Base-by-base conservation (phyloP, 495 filamentous ascomycete genomes). In the Aspergillus hancockii region DNA sequence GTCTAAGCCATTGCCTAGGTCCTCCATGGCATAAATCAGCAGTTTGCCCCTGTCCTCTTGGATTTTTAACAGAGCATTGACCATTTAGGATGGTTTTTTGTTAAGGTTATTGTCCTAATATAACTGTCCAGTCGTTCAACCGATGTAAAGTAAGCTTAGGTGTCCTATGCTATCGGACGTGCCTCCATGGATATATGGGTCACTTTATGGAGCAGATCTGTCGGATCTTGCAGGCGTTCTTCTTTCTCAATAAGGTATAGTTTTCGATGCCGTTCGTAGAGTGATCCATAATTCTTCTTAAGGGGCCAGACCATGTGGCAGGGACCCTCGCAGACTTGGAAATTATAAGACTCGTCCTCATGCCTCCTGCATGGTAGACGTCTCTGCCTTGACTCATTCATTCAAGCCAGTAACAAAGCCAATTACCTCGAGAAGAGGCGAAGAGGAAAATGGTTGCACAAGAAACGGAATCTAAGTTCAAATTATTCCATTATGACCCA, bases 401-500 rank as follows among this genome's bases (percentile, higher is more conserved):
- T 8, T 21, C 12, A 21, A 14, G 34, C 41, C 4, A 22, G 13
- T 1, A 8, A 8, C 14, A 36, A 36, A 10, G 9, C n/a, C 13
- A 23, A 16, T 18, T 23, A 30, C 21, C 8, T 18, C 19, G 19
- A 16, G 25, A 23, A 32, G 49, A 34, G 1, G 18, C 10, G 9
- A 52, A 7, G 19, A 18, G 3, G 4, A 43, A 55, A 21, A 55
- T 55, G 54, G 12, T 38, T n/a, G n/a, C n/a, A n/a, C n/a, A n/a
- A 7, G 34, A 31, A 8, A 47, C 43, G 1, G 49, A 38, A 34
- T 50, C 46, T 12, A 22, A 18, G 0, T 58, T 58, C 13, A 16
- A 34, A 23, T 52, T 52, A 36, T 64, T 55, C 31, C 28, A 55
- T 12, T 64, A 61, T 23, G 38, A 54, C 32, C 85, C 83, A 2